Percentiles rank a stretch among this genome's conserved stretches.
phyloP scores from a whole-genome alignment of 2,329 filamentous ascomycete species.

The Penicillium polonicum region DNA sequence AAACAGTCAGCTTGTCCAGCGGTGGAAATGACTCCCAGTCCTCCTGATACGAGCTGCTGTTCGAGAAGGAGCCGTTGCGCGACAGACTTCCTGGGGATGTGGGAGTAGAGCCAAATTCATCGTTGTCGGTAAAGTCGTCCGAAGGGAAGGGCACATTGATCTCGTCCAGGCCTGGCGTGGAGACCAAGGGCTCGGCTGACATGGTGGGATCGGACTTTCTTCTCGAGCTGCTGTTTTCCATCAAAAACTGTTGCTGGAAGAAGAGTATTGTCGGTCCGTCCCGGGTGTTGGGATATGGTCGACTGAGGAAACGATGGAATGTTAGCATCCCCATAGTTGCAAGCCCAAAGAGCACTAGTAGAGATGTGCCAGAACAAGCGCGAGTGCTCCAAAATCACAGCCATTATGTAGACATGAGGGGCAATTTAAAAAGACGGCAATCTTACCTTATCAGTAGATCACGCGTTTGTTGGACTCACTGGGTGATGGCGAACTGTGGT shows the following conservation, averaged over 20 bases:
- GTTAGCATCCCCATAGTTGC: constrained; percentile 40
- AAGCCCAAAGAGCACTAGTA: not conserved
- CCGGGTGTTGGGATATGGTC: constrained; percentile 34
- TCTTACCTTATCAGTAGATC: constrained; percentile 11
- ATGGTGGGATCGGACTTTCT: constrained; percentile 26
- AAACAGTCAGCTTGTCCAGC: constrained; percentile 82
- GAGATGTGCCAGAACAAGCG: not conserved
- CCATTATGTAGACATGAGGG: not conserved
- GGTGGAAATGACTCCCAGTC: constrained; percentile 86
- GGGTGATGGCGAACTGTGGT: constrained; percentile 10
- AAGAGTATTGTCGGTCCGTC: constrained; percentile 39
- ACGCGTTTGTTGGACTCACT: constrained; percentile 8
- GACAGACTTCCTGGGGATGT: constrained; percentile 54
- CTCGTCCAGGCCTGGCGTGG: constrained; percentile 29
- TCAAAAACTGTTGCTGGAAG: constrained; percentile 40
- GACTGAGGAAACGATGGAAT: constrained; percentile 38
- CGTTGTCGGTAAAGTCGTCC: constrained; percentile 29
- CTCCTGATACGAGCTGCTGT: constrained; percentile 79
- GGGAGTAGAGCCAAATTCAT: constrained; percentile 33
- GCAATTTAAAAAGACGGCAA: not conserved
- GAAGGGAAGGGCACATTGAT: constrained; percentile 26
- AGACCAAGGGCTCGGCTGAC: constrained; percentile 24
- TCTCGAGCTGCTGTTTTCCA: constrained; percentile 29
- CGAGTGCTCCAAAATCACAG: not conserved
- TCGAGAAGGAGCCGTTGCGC: constrained; percentile 77